Base-by-base conservation (phyloP, 192 early-diverging fungal genomes). In the Physocladia obscura region DNA sequence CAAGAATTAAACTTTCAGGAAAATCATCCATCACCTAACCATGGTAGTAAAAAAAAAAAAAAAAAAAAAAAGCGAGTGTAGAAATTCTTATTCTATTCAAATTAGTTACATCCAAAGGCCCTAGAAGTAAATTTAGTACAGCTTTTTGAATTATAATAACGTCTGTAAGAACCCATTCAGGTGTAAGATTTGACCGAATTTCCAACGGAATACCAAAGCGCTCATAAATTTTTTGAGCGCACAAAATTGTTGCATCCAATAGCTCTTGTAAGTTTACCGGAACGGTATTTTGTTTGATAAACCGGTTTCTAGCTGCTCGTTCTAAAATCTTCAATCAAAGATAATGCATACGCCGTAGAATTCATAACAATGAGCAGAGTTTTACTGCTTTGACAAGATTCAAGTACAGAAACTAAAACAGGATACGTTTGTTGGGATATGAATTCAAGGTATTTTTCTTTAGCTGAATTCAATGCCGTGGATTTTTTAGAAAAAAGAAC, bases 191-290 rank as follows among this genome's bases (percentile, higher is more conserved):
- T 24, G 56, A 57, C 4, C 21, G n/a, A 32, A 17, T 4, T 21
- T 57, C 56, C 30, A 57, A 57, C 27, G 36, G n/a, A 31, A 57
- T 32, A 31, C 29, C 29, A 27, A 15, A 21, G 15, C 36, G 30
- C 8, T 57, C 56, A 57, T 35, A 57, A 5, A 57, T 35, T 57
- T 57, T 57, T 57, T 57, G 56, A 6, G 56, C 56, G 21, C 56
- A 57, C 11, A 35, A 19, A 24, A 57, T 31, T 17, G 31, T 15
- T 17, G 36, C 30, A 21, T 57, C 56, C 19, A 57, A 3, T 21
- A 34, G 13, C 30, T 57, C 30, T 27, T n/a, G 5, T 6, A 57
- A 21, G 31, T 57, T 57, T 6, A 32, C 31, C 13, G 8, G 30
- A 31, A 21, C 1, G 29, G 17, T 27, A 13, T 57, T 24, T 13